A percentile compares a stretch with the other conserved stretches of the same genome.
phyloP scores from a whole-genome alignment of 495 filamentous ascomycete species.

The Penicillium samsonianum region DNA sequence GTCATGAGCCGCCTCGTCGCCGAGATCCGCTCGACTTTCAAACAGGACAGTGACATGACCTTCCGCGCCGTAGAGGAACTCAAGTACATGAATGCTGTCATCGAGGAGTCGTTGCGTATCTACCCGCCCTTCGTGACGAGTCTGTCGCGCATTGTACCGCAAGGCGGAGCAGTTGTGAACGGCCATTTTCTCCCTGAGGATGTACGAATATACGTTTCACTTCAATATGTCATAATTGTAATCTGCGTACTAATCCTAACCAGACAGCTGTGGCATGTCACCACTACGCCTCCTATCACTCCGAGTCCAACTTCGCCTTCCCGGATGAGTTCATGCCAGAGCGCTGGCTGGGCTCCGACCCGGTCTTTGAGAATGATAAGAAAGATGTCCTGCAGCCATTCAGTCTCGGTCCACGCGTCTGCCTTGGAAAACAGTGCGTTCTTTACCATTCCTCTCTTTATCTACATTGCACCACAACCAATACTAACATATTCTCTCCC shows the following conservation, averaged over 20 bases:
- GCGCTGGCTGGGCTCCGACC: constrained; percentile 43
- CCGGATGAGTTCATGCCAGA: constrained; percentile 46
- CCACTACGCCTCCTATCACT: constrained; percentile 42
- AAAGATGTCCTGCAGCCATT: constrained; percentile 47
- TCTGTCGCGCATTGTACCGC: constrained; percentile 32
- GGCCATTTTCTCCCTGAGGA: constrained; percentile 35
- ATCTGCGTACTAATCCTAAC: background rate
- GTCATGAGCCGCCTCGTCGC: constrained; percentile 35
- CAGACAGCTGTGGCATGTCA: constrained; percentile 37
- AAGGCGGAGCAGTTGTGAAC: constrained; percentile 31
- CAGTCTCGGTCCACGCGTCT: constrained; percentile 42
- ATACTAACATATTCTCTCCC: background rate
- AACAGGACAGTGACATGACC: constrained; percentile 42
- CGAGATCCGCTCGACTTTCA: constrained; percentile 52
- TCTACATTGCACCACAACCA: background rate
- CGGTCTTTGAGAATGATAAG: constrained; percentile 34
- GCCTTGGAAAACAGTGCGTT: constrained; percentile 46
- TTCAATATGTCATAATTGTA: background rate
- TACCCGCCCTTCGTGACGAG: constrained; percentile 39
- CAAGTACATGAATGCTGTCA: constrained; percentile 40
- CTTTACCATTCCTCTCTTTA: background rate
- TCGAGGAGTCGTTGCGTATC: constrained; percentile 48
- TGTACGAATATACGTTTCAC: constrained; percentile 13
- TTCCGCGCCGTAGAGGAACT: constrained; percentile 37
- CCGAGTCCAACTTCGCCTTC: constrained; percentile 36